A percentile compares a stretch with the other conserved stretches of the same genome.
These are phyloP conservation scores for Bertia moriformis DNA, from an alignment of 2,329 filamentous ascomycete genomes.

Conservation along the genomic window DNA sequence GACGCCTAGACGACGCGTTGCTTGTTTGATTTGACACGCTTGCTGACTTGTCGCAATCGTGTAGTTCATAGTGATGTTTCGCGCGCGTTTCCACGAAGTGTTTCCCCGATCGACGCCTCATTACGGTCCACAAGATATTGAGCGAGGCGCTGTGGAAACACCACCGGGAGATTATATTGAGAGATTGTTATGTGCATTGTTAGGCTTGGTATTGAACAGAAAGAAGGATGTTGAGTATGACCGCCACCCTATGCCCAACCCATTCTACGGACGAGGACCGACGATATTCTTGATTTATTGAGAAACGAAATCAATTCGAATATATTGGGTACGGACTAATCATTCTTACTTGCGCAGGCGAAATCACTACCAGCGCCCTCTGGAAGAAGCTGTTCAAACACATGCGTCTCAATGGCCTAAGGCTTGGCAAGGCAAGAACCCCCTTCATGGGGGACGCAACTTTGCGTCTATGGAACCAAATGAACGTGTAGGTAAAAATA, in stretches of 20 bases:
- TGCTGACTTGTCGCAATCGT: conserved; percentile 14
- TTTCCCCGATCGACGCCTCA: conserved; percentile 79
- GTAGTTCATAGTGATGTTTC: conserved; percentile 96
- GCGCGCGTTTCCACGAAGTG: conserved; percentile 77
- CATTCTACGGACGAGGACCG: not conserved
- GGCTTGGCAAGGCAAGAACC: conserved; percentile 71
- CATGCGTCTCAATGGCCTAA: conserved; percentile 80
- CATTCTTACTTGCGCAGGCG: conserved; percentile 37
- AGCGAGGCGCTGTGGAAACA: conserved; percentile 66
- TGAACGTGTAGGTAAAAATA: conserved; percentile 58
- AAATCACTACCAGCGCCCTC: conserved; percentile 79
- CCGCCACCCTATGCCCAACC: conserved; percentile 3
- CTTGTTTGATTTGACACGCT: no score
- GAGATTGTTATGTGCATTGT: conserved; percentile 73
- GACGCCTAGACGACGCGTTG: no score
- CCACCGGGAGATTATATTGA: conserved; percentile 75
- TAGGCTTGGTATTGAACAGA: conserved; percentile 80
- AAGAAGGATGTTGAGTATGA: conserved; percentile 98
- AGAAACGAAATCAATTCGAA: not conserved
- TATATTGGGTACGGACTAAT: conserved; percentile 4
- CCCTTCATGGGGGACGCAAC: conserved; percentile 62
- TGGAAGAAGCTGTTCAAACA: conserved; percentile 80
- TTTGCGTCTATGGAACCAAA: conserved; percentile 73
- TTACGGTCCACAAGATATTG: conserved; percentile 89
- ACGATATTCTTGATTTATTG: not conserved